These are phyloP conservation scores for Naganishia sp. DNA, from an alignment of 1,284 basidiomycete species.

Conservation along the genomic window DNA sequence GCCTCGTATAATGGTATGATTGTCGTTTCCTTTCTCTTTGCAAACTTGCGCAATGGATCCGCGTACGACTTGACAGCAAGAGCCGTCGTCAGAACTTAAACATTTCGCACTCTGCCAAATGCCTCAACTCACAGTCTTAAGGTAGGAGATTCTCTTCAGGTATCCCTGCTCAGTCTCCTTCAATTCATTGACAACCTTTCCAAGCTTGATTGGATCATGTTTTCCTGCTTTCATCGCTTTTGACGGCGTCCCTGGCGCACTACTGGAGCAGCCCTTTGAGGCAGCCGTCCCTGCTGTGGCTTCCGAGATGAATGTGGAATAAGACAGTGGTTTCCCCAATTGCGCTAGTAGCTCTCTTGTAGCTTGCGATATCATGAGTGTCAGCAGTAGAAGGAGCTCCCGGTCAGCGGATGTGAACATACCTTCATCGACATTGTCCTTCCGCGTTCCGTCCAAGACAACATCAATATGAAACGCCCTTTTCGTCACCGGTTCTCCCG, in stretches of 20 bases:
- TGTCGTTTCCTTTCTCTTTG: slow-evolving; percentile 76
- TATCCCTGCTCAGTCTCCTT: slow-evolving; percentile 52
- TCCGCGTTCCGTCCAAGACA: slow-evolving; percentile 45
- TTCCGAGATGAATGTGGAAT: slow-evolving; percentile 40
- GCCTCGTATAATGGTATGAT: slow-evolving; percentile 88
- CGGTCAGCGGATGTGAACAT: neutral
- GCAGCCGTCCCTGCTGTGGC: slow-evolving; percentile 11
- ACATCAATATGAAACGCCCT: slow-evolving; percentile 51
- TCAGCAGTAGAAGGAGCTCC: neutral
- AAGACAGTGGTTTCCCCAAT: slow-evolving; percentile 43
- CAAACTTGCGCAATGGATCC: slow-evolving; percentile 81
- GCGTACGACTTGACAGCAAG: slow-evolving; percentile 67
- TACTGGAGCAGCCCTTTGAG: neutral
- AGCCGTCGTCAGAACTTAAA: slow-evolving; percentile 3
- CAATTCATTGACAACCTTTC: slow-evolving; percentile 50
- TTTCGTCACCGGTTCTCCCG: slow-evolving; percentile 40
- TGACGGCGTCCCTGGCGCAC: slow-evolving; percentile 16
- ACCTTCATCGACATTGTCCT: slow-evolving; percentile 36
- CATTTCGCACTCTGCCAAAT: neutral
- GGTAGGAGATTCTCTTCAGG: slow-evolving; percentile 44
- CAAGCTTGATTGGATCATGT: slow-evolving; percentile 36
- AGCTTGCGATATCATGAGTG: slow-evolving; percentile 33
- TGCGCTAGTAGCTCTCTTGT: slow-evolving; percentile 43
- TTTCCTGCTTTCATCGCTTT: slow-evolving; percentile 10
- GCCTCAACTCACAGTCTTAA: slow-evolving; percentile 46